A percentile compares a stretch with the other conserved stretches of the same genome.
Evolutionary conservation across 495 filamentous ascomycete species (phyloP).

Genomic region (Astrothelium subdiscretum): DNA sequence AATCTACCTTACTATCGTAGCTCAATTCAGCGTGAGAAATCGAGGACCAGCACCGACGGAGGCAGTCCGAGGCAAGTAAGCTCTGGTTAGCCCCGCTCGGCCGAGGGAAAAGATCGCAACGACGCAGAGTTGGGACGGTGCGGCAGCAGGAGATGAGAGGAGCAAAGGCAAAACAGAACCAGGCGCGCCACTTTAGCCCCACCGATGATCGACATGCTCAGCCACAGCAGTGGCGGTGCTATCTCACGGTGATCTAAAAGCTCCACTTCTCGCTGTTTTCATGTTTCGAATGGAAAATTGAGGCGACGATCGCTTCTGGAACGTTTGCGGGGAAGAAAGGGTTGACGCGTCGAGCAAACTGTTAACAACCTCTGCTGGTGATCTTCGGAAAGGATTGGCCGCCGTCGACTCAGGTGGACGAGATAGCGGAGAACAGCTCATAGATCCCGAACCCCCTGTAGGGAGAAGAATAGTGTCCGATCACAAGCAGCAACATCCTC

Average conservation of each 20-base stretch:
- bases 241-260: not conserved
- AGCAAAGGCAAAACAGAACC: not conserved
- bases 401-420: too few species aligned
- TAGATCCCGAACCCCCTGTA: too few species aligned
- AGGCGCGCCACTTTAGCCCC: not conserved
- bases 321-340: not conserved
- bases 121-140: not conserved
- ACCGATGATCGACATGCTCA: not conserved
- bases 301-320: slow-evolving; percentile 1
- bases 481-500: not conserved
- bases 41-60: not conserved
- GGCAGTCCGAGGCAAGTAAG: not conserved
- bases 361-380: not conserved
- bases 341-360: not conserved
- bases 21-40: too few species aligned
- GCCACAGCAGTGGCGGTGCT: not conserved
- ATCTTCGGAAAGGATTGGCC: too few species aligned
- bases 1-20: too few species aligned
- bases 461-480: not conserved
- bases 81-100: not conserved
- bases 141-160: not conserved
- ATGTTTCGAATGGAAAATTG: not conserved
- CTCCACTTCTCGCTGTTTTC: not conserved
- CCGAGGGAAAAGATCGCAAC: too few species aligned
- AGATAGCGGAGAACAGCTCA: too few species aligned